Base-by-base conservation (phyloP, 2,329 filamentous ascomycete species). In the Sporothrix globosa region DNA sequence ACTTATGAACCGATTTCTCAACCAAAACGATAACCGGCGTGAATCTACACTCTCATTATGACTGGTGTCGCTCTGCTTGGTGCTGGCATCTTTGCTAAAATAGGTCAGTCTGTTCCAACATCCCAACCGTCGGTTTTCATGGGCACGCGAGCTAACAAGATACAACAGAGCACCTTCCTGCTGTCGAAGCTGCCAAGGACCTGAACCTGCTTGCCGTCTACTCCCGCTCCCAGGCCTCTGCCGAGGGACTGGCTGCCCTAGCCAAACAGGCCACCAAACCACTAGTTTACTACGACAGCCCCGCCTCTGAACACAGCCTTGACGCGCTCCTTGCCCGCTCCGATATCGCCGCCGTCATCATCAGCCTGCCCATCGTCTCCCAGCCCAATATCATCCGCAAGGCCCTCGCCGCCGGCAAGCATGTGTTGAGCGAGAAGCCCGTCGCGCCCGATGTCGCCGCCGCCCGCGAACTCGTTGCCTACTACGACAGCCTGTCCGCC, bases 391-490 rank as follows among this genome's bases (percentile, higher is more conserved):
- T 85, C 74, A 86, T 91, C 75, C 82, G 85, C 73, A 83, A 84
- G 73, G 87, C 87, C 0, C 80, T 91, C 21, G 76, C 79, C n/a
- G 88, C 88, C 1, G 88, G 88, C 30, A 92, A 92, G 78, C 88
- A 91, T 76, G 89, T 92, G 7, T 81, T 92, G 2, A 86, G 86
- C 19, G 90, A 92, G 80, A 92, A 92, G 80, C 90, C 90, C 46
- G 83, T 91, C 53, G 89, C 86, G 2, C 84, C 86, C 73, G 86
- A 90, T 4, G 71, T 81, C 9, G 75, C 75, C 13, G 72, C 71
- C 14, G 75, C 76, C 14, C 75, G 72, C 39, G 72, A 70, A 39
- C 71, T 79, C 52, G 63, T 79, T 3, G 50, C 73, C 5, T 79
- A 78, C 73, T 80, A 80, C 73, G 75, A 75, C 69, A 76, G 76